phyloP scores from a whole-genome alignment of 805 yeast species.

The Wickerhamiella kazuoi region DNA sequence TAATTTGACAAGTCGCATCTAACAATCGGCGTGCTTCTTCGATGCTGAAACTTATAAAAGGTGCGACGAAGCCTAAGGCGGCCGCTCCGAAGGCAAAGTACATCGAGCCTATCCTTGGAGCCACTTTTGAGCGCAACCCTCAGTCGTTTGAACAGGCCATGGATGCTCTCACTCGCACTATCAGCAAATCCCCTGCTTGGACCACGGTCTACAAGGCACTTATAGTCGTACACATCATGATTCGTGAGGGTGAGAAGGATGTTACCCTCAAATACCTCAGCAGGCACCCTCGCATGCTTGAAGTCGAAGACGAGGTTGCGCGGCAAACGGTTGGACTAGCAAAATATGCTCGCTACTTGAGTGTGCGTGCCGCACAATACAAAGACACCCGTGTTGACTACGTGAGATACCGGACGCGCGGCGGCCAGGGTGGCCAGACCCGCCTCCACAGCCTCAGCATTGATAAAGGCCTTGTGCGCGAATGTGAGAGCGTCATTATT shows the following conservation, averaged over 20 bases:
- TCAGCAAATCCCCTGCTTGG: slow-evolving; percentile 61
- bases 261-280: slow-evolving; percentile 48
- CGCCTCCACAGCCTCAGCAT: slow-evolving; percentile 47
- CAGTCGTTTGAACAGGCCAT: slow-evolving; percentile 54
- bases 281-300: slow-evolving; percentile 33
- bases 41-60: slow-evolving; percentile 17
- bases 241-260: slow-evolving; percentile 75
- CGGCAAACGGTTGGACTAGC: slow-evolving; percentile 27
- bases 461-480: slow-evolving; percentile 66
- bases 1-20: too few relatives aligned
- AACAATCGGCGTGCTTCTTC: too few relatives aligned
- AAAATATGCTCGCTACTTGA: slow-evolving; percentile 56
- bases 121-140: slow-evolving; percentile 40
- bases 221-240: slow-evolving; percentile 74
- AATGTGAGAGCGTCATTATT: slow-evolving; percentile 66
- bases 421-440: slow-evolving; percentile 35
- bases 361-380: slow-evolving; percentile 50
- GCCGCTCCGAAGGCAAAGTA: slow-evolving; percentile 98
- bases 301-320: slow-evolving; percentile 22
- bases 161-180: slow-evolving; percentile 40
- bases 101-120: slow-evolving; percentile 74
- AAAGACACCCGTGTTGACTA: slow-evolving; percentile 51
- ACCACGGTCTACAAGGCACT: slow-evolving; percentile 75
- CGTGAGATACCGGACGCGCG: slow-evolving; percentile 38
- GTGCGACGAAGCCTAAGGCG: slow-evolving; percentile 28